A percentile compares a stretch with the other conserved stretches of the same genome.
Evolutionary conservation across 148 eudicot genomes (phyloP).

Genomic region (Chenopodium album): DNA sequence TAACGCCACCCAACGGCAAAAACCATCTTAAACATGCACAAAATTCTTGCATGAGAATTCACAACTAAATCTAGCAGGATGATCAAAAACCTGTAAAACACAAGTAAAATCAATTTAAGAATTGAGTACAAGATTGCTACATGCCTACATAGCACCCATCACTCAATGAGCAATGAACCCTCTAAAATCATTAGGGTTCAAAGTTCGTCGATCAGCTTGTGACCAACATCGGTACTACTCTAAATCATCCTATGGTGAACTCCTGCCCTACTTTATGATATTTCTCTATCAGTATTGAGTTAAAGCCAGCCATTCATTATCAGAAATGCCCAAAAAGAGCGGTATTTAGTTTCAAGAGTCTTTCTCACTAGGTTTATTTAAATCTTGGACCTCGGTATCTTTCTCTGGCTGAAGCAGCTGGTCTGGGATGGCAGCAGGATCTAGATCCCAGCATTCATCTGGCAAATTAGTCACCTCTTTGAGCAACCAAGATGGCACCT

Average conservation of each 20-base stretch:
- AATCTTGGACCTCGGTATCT: conserved; percentile 31
- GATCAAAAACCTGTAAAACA: conserved; percentile 15
- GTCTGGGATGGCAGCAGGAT: conserved; percentile 94
- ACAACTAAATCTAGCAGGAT: neutral
- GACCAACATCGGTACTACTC: conserved; percentile 30
- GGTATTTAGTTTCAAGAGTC: neutral
- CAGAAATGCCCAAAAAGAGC: neutral
- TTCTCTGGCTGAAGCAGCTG: conserved; percentile 58
- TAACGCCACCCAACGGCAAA: neutral
- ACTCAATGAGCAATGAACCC: conserved; percentile 39
- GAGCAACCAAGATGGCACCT: conserved; percentile 78
- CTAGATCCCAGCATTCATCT: conserved; percentile 95
- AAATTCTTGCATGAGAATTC: conserved; percentile 12
- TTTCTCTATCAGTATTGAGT: conserved; percentile 32
- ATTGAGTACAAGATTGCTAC: conserved; percentile 37
- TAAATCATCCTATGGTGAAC: conserved; percentile 26
- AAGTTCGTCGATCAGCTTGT: conserved; percentile 39
- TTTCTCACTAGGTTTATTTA: conserved; percentile 18
- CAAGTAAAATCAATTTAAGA: conserved; percentile 31
- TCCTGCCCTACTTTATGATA: conserved; percentile 27
- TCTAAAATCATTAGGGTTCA: conserved; percentile 41
- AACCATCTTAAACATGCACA: conserved; percentile 8
- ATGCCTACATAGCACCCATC: conserved; percentile 28
- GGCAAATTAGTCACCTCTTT: conserved; percentile 59
- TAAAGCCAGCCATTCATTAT: conserved; percentile 12